Percentiles rank a stretch among this genome's conserved stretches.
Conservation (phyloP, 495 filamentous ascomycete species). For the Penicillium dipodomyicola region DNA sequence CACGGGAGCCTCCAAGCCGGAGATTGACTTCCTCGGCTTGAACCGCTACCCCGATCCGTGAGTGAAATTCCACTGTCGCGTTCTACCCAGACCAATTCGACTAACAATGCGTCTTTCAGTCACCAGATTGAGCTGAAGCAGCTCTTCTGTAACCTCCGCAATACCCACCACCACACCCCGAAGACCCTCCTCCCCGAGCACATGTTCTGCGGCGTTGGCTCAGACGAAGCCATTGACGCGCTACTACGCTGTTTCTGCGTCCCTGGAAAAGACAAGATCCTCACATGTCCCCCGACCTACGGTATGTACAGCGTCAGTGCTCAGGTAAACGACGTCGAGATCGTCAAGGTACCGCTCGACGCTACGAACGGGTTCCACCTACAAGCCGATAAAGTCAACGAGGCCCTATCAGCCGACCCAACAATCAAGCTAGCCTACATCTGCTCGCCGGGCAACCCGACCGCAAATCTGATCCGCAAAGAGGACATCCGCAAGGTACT, state of each 20-base stretch:
- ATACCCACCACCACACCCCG: slow-evolving; percentile 74
- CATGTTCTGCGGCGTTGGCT: slow-evolving; percentile 92
- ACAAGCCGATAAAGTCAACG: slow-evolving; percentile 66
- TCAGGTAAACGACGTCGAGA: slow-evolving; percentile 82
- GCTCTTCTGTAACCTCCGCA: slow-evolving; percentile 82
- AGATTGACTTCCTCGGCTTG: slow-evolving; percentile 71
- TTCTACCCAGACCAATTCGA: not conserved
- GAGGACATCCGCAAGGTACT: slow-evolving; percentile 71
- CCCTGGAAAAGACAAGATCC: slow-evolving; percentile 82
- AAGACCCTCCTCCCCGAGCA: slow-evolving; percentile 75
- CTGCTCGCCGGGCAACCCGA: slow-evolving; percentile 94
- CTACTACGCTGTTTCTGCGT: slow-evolving; percentile 88
- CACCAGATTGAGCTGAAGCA: slow-evolving; percentile 87
- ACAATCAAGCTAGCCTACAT: slow-evolving; percentile 86
- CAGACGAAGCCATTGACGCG: slow-evolving; percentile 94
- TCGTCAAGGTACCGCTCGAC: slow-evolving; percentile 82
- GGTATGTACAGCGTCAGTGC: slow-evolving; percentile 97
- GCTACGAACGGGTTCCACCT: slow-evolving; percentile 60
- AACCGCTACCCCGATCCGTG: slow-evolving; percentile 96
- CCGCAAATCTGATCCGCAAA: slow-evolving; percentile 72
- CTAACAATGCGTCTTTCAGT: slow-evolving; percentile 30
- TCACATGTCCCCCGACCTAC: slow-evolving; percentile 94
- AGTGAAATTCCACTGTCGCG: slow-evolving; percentile 21
- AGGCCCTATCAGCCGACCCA: slow-evolving; percentile 57
- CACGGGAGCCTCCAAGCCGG: slow-evolving; percentile 39